These are phyloP conservation scores for Knufia fluminis DNA, from an alignment of 2,329 filamentous ascomycete species.

Conservation along the genomic window DNA sequence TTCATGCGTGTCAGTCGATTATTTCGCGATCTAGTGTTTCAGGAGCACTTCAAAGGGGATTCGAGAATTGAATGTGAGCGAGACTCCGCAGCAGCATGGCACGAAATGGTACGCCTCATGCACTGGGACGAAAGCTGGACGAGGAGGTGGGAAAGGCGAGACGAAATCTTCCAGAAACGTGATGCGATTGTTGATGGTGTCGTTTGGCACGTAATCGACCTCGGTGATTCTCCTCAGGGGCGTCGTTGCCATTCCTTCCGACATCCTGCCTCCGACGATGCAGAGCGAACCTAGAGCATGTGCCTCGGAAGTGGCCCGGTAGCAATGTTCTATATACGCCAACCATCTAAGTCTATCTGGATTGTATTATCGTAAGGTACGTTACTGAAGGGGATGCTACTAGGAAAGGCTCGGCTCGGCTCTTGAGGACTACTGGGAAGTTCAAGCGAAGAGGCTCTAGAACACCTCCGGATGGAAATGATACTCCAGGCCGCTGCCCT, in stretches of 20 bases:
- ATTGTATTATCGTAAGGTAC: no score
- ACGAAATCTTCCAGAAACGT: neutral
- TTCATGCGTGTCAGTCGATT: neutral
- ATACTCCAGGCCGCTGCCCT: constrained; percentile 7
- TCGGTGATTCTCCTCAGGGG: no score
- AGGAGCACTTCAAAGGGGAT: neutral
- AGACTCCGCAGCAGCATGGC: neutral
- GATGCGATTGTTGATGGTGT: neutral
- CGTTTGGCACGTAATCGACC: neutral
- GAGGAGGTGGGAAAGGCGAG: neutral
- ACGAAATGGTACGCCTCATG: neutral
- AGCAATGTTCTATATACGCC: no score
- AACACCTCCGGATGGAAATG: constrained; percentile 8
- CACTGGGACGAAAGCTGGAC: neutral
- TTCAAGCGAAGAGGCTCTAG: neutral
- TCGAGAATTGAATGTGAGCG: neutral
- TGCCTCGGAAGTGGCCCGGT: no score
- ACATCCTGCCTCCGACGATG: no score
- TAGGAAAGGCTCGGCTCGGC: no score
- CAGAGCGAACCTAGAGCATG: no score
- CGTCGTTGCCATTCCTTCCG: no score
- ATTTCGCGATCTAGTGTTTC: neutral
- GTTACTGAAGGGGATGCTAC: no score
- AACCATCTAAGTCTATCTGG: no score
- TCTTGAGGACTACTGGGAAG: no score